Evolutionary conservation across 352 stramenopile species (phyloP), one percentile per base, ranked within the genome.

Genomic region (Phytophthora pinifolia): DNA sequence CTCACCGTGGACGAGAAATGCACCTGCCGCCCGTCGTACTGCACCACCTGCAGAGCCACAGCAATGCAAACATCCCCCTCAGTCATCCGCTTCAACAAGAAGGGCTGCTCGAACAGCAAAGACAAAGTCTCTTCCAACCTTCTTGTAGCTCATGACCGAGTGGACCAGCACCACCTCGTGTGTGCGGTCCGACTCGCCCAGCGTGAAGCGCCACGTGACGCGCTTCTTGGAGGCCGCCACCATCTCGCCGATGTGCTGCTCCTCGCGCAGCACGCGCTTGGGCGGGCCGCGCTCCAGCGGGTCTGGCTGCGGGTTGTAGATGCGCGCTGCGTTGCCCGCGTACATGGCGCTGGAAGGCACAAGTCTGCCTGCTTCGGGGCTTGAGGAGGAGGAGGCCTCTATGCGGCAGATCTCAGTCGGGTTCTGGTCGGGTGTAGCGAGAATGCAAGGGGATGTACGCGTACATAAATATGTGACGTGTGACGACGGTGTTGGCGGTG

Each of bases 61-160:
- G 13, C 17, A 0, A 5, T 38, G 4, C 29, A 43, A 31, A 44
- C 22, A 55, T 48, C 8, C 6, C n/a, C 20, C 20, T 62, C 29
- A 62, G 42, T 9, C 43, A 54, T 41, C 39, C 17, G 45, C 32
- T 41, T 47, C 27, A 41, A 49, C 25, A 15, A 47, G 6, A 27
- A 27, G 22, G 22, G 10, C 14, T 46, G 14, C 20, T 30, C 27
- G 43, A 48, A 38, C 43, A 52, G 25, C 29, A 50, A 48, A 6
- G 10, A 9, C 20, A 51, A n/a, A 7, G 8, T 4, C 46, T 12
- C 14, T 14, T 37, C 1, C 20, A 25, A 83, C 74, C 70, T 94
- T 94, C 68, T 94, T 94, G 65, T 90, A 88, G 34, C 76, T 87
- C 75, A 94, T 87, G 48, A 89, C 72, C 15, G 84, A 94, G 69